Percentiles rank a stretch among this genome's conserved stretches.
Evolutionary conservation across 768 basidiomycete genomes (phyloP).

Genomic region (Trametes villosa): DNA sequence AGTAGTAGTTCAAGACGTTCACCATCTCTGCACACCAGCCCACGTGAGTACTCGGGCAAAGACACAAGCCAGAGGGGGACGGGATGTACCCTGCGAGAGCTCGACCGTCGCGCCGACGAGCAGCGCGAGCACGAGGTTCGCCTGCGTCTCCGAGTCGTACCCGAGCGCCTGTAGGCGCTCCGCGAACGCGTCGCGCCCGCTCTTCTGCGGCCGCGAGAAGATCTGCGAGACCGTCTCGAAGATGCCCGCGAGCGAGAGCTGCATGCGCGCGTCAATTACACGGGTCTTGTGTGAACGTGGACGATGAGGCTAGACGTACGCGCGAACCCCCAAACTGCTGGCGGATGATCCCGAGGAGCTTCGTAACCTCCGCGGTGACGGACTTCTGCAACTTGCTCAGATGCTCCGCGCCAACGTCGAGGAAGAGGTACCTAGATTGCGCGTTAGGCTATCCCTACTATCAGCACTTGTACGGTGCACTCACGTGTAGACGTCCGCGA

Average conservation of each 20-base stretch:
- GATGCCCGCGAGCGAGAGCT: conserved; percentile 45
- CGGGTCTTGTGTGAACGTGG: background rate
- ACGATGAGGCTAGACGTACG: background rate
- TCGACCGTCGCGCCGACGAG: conserved; percentile 71
- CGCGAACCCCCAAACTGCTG: conserved; percentile 31
- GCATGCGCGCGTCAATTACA: background rate
- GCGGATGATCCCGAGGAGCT: conserved; percentile 63
- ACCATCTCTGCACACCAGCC: conserved; percentile 52
- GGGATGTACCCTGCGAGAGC: conserved; percentile 61
- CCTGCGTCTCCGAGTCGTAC: conserved; percentile 60
- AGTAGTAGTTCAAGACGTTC: conserved; percentile 66
- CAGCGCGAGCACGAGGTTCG: conserved; percentile 73
- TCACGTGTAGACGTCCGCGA: conserved; percentile 74
- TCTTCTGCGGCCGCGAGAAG: conserved; percentile 53
- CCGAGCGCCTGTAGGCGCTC: conserved; percentile 61
- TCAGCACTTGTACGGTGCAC: conserved; percentile 27
- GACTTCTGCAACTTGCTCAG: conserved; percentile 57
- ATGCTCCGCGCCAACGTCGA: conserved; percentile 65
- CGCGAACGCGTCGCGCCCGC: conserved; percentile 51
- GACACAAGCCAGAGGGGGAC: conserved; percentile 1
- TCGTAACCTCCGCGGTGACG: conserved; percentile 55
- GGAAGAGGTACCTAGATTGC: conserved; percentile 67
- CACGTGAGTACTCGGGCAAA: no score
- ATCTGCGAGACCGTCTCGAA: conserved; percentile 50
- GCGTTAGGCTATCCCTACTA: background rate